These are phyloP conservation scores for Echria macrotheca DNA, from an alignment of 495 filamentous ascomycete genomes.

Conservation along the genomic window DNA sequence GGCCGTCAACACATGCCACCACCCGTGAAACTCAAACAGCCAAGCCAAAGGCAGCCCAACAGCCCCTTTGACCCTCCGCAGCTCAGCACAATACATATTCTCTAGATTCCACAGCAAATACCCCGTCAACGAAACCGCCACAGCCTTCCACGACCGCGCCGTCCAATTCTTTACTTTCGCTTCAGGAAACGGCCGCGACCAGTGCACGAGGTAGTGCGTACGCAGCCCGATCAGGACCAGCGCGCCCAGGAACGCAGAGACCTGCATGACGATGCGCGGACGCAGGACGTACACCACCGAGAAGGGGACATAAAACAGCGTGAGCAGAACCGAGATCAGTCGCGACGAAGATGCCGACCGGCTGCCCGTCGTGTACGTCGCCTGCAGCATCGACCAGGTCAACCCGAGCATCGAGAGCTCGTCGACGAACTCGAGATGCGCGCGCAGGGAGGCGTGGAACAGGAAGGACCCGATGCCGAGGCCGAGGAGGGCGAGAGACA, in stretches of 20 bases:
- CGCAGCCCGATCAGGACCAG: slow-evolving; percentile 14
- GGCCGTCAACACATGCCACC: slow-evolving; percentile 55
- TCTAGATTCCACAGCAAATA: slow-evolving; percentile 50
- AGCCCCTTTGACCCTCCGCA: slow-evolving; percentile 29
- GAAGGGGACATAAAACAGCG: slow-evolving; percentile 20
- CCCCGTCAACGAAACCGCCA: slow-evolving; percentile 27
- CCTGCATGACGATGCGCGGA: slow-evolving; percentile 26
- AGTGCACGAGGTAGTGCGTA: slow-evolving; percentile 21
- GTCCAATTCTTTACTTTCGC: slow-evolving; percentile 13
- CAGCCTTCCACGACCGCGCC: slow-evolving; percentile 7
- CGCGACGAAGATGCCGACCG: slow-evolving; percentile 23
- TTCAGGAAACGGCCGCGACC: slow-evolving; percentile 7
- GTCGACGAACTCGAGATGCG: slow-evolving; percentile 13
- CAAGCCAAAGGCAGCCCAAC: slow-evolving; percentile 50
- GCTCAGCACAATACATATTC: slow-evolving; percentile 33
- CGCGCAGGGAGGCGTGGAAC: slow-evolving; percentile 13
- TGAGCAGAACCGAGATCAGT: slow-evolving; percentile 22
- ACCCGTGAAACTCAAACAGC: slow-evolving; percentile 54
- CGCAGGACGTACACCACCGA: slow-evolving; percentile 36
- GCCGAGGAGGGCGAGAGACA: slow-evolving; percentile 9
- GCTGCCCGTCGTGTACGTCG: slow-evolving; percentile 41
- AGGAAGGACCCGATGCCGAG: slow-evolving; percentile 15
- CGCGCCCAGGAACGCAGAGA: slow-evolving; percentile 14
- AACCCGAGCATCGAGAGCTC: slow-evolving; percentile 45
- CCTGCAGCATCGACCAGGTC: slow-evolving; percentile 46